Evolutionary conservation across 2,329 filamentous ascomycete genomes (phyloP).

Genomic region (Thermomyces lanuginosus): DNA sequence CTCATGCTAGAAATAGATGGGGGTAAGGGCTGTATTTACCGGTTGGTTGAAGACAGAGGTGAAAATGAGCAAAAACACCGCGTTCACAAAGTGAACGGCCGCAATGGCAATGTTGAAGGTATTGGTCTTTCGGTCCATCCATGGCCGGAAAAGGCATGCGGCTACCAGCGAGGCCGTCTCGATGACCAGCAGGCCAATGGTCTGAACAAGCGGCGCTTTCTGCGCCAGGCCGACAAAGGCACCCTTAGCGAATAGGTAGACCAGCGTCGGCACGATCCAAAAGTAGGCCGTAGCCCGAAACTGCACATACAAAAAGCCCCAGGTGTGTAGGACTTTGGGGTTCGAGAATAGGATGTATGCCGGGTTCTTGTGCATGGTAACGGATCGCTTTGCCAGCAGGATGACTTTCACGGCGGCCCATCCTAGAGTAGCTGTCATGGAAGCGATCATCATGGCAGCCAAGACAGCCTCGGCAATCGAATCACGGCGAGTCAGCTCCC

Average conservation of each 20-base stretch:
- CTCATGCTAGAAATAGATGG: background rate
- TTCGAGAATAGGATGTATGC: conserved; percentile 96
- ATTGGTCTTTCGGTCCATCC: conserved; percentile 99
- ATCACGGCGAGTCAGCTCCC: conserved; percentile 79
- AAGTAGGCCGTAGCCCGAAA: conserved; percentile 93
- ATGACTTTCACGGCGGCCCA: conserved; percentile 88
- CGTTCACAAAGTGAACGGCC: conserved; percentile 77
- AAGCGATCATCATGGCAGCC: conserved; percentile 75
- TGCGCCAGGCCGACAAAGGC: conserved; percentile 80
- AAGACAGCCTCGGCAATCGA: conserved; percentile 74
- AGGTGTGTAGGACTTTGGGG: conserved; percentile 81
- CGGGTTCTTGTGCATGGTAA: conserved; percentile 83
- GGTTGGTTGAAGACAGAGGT: conserved; percentile 74
- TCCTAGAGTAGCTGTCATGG: conserved; percentile 56
- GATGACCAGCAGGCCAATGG: conserved; percentile 68
- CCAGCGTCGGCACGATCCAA: conserved; percentile 67
- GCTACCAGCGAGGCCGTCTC: conserved; percentile 63
- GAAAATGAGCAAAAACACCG: conserved; percentile 79
- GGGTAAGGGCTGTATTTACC: conserved; percentile 25
- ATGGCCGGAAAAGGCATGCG: conserved; percentile 67
- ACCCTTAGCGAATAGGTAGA: conserved; percentile 70
- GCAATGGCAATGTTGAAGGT: conserved; percentile 89
- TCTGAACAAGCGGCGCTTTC: conserved; percentile 52
- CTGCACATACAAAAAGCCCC: conserved; percentile 94
- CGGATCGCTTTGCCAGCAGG: conserved; percentile 70